Percentiles rank a stretch among this genome's conserved stretches.
phyloP scores from a whole-genome alignment of 2,329 filamentous ascomycete species.

The Trichoderma endophyticum region DNA sequence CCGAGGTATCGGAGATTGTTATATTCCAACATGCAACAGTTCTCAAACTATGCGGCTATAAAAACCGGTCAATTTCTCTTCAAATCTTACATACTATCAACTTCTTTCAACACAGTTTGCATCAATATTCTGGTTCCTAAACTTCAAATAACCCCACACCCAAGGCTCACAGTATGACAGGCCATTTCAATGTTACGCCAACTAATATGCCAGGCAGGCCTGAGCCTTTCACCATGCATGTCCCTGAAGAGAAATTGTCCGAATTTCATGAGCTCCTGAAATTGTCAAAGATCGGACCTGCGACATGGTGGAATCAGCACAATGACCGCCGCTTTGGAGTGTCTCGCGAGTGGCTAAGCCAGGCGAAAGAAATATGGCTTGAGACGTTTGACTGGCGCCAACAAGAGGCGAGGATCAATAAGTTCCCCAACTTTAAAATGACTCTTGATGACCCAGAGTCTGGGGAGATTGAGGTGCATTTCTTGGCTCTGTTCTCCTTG shows the following conservation, averaged over 20 bases:
- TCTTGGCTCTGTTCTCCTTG: neutral
- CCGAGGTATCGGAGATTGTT: neutral
- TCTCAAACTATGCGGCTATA: neutral
- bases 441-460: neutral
- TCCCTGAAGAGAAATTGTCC: neutral
- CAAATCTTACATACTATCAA: neutral
- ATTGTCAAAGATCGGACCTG: neutral
- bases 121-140: neutral
- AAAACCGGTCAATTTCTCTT: neutral
- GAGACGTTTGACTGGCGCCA: neutral
- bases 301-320: neutral
- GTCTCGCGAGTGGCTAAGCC: neutral
- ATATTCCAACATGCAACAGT: neutral
- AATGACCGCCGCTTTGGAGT: neutral
- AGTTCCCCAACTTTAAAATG: neutral
- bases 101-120: neutral
- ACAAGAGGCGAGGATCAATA: neutral
- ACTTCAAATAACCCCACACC: neutral
- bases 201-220: neutral
- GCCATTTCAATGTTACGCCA: neutral
- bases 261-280: neutral
- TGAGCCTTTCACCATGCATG: neutral
- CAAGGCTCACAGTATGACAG: neutral
- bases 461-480: neutral
- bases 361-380: neutral